phyloP scores from a whole-genome alignment of 805 yeast genomes.

The Metschnikowia lachancei region DNA sequence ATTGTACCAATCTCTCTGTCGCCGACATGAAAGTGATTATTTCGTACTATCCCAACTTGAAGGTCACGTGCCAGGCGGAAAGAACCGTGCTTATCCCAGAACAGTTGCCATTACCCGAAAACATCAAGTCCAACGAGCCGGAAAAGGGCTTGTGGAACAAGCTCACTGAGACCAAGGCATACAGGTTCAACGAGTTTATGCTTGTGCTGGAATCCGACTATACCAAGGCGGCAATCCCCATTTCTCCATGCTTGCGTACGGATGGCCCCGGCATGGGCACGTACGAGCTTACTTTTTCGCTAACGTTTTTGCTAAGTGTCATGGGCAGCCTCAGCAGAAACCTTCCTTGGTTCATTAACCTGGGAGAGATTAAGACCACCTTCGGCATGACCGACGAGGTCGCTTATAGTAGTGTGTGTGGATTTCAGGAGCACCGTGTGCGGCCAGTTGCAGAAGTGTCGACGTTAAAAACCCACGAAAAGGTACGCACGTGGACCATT shows the following conservation, averaged over 20 bases:
- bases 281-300: constrained; percentile 8
- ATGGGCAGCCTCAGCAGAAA: constrained; percentile 3
- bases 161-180: neutral
- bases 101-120: constrained; percentile 2
- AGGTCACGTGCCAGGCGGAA: constrained; percentile 15
- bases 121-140: neutral
- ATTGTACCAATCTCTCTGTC: constrained; percentile 12
- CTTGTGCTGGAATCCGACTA: constrained; percentile 2
- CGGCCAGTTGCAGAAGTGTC: constrained; percentile 15
- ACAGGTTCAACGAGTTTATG: constrained; percentile 6
- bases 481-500: constrained; percentile 12
- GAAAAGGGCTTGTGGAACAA: neutral
- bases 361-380: neutral
- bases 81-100: constrained; percentile 14
- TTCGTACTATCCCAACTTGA: constrained; percentile 13
- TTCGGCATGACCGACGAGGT: neutral
- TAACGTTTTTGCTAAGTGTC: neutral
- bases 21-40: constrained; percentile 7
- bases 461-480: constrained; percentile 5
- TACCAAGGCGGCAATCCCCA: constrained; percentile 5
- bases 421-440: constrained; percentile 3
- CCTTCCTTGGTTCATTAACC: constrained; percentile 6
- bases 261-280: constrained; percentile 1
- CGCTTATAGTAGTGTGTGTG: constrained; percentile 10
- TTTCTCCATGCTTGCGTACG: constrained; percentile 12